These are phyloP conservation scores for Debaryomyces udenii DNA, from an alignment of 1,139 yeast genomes.

Conservation along the genomic window DNA sequence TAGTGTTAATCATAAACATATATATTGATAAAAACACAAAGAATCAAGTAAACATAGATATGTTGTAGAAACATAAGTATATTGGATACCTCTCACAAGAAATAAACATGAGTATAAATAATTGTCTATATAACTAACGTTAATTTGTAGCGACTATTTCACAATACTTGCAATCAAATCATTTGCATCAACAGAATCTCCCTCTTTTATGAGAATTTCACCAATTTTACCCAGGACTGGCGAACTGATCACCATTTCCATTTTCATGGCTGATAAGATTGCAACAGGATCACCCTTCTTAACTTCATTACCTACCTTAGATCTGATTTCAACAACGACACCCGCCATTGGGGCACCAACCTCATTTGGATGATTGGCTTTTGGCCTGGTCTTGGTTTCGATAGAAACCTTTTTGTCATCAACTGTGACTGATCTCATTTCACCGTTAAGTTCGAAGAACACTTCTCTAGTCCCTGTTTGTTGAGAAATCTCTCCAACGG, in stretches of 20 bases:
- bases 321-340: conserved; percentile 92
- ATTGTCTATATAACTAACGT: background rate
- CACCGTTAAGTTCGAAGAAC: conserved; percentile 97
- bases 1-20: too few species aligned
- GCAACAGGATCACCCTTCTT: conserved; percentile 97
- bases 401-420: conserved; percentile 86
- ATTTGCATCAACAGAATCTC: conserved; percentile 93
- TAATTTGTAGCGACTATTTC: conserved; percentile 19
- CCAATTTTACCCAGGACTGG: conserved; percentile 85
- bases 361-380: conserved; percentile 91
- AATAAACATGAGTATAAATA: too few species aligned
- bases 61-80: too few species aligned
- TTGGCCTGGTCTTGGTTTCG: conserved; percentile 83
- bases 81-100: too few species aligned
- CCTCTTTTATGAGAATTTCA: conserved; percentile 76
- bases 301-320: conserved; percentile 82
- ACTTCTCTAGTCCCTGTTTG: conserved; percentile 94
- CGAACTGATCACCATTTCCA: conserved; percentile 98
- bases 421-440: conserved; percentile 91
- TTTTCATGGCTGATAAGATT: conserved; percentile 97
- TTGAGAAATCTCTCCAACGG: conserved; percentile 84
- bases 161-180: conserved; percentile 63
- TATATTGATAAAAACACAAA: too few species aligned
- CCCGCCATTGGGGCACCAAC: conserved; percentile 99
- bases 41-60: too few species aligned